A percentile compares a stretch with the other conserved stretches of the same genome.
Evolutionary conservation across 2,329 filamentous ascomycete genomes (phyloP).

Genomic region (Monilinia aucupariae): DNA sequence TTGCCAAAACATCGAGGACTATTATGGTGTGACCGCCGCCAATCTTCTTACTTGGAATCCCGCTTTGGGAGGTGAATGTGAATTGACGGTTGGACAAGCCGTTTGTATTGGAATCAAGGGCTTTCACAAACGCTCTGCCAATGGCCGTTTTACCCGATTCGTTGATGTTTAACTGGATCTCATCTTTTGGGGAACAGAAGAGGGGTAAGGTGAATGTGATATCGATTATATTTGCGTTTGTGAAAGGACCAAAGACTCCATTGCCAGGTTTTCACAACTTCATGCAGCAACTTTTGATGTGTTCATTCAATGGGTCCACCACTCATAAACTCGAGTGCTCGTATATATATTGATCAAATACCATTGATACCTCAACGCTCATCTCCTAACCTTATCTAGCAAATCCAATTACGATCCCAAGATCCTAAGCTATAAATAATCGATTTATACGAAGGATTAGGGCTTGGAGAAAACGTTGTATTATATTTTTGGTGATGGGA

Average conservation of each 20-base stretch:
- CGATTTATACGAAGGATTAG: too few relatives aligned
- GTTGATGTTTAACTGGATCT: not conserved
- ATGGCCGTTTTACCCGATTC: constrained; percentile 10
- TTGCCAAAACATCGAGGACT: constrained; percentile 18
- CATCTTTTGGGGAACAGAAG: too few relatives aligned
- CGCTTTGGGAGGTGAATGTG: constrained; percentile 30
- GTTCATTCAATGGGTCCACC: not conserved
- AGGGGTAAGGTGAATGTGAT: not conserved
- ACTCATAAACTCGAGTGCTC: too few relatives aligned
- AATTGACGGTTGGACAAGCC: constrained; percentile 28
- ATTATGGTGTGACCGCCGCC: constrained; percentile 24
- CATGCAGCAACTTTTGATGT: not conserved
- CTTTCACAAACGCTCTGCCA: not conserved
- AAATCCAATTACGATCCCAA: too few relatives aligned
- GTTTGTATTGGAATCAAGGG: constrained; percentile 26
- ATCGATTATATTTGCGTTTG: not conserved
- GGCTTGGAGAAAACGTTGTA: too few relatives aligned
- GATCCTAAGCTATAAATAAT: too few relatives aligned
- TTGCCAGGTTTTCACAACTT: not conserved
- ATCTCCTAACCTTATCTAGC: too few relatives aligned
- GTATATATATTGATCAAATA: too few relatives aligned
- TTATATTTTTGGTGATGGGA: too few relatives aligned
- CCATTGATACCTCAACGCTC: too few relatives aligned
- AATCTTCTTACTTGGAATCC: constrained; percentile 35
- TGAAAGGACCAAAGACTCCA: not conserved